Percentiles rank a stretch among this genome's conserved stretches.
Evolutionary conservation across 2,329 filamentous ascomycete species (phyloP).

Genomic region (Neopestalotiopsis sp.): DNA sequence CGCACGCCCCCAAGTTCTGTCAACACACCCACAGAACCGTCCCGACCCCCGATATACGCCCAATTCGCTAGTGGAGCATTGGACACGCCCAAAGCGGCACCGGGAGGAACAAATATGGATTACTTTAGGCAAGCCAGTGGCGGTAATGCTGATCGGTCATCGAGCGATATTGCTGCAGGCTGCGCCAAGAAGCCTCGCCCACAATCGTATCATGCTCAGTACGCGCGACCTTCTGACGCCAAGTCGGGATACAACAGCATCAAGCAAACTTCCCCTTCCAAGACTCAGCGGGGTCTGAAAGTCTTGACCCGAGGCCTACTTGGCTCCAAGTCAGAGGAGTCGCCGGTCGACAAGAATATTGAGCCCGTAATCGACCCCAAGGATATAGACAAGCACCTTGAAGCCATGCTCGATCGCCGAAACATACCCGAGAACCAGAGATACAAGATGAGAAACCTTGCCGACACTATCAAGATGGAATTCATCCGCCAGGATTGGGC

Average conservation of each 20-base stretch:
- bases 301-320: slow-evolving; percentile 44
- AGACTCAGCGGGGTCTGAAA: slow-evolving; percentile 48
- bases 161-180: slow-evolving; percentile 19
- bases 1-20: slow-evolving; percentile 62
- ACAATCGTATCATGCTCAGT: slow-evolving; percentile 53
- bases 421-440: slow-evolving; percentile 95
- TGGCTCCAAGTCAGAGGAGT: slow-evolving; percentile 42
- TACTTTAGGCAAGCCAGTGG: slow-evolving; percentile 9
- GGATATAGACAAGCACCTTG: slow-evolving; percentile 62
- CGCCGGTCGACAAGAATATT: slow-evolving; percentile 42
- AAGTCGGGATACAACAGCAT: slow-evolving; percentile 27
- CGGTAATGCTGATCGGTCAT: slow-evolving; percentile 18
- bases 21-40: slow-evolving; percentile 42
- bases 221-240: slow-evolving; percentile 24
- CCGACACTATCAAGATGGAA: slow-evolving; percentile 90
- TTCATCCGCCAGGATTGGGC: slow-evolving; percentile 90
- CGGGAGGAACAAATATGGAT: slow-evolving; percentile 11
- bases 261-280: slow-evolving; percentile 33
- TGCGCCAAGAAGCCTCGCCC: slow-evolving; percentile 48
- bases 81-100: slow-evolving; percentile 26
- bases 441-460: slow-evolving; percentile 91
- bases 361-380: slow-evolving; percentile 59
- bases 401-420: slow-evolving; percentile 76
- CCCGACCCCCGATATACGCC: slow-evolving; percentile 77
- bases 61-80: slow-evolving; percentile 63